Base-by-base conservation (phyloP, 306 rosid genomes). In the Corylus heterophylla region DNA sequence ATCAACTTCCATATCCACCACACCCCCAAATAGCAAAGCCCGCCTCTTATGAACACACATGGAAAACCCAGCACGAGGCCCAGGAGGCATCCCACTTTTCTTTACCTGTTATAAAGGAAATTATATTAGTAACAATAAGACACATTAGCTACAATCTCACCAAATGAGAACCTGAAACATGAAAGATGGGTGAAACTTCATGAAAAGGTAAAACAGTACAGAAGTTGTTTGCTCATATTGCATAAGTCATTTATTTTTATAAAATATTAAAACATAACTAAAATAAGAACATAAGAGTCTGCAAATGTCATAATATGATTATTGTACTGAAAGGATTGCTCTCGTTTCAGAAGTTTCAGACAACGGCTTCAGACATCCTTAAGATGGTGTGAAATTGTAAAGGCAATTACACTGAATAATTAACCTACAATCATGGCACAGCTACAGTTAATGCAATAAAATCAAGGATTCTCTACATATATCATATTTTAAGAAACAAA, bases 81-180 rank as follows among this genome's bases (percentile, higher is more conserved):
- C 97, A 54, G 98, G 98, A 73, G 98, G 99, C 98, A 95, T 95
- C 85, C 99, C 99, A 81, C 94, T 88, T 81, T 91, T 95, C 84
- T 93, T 95, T 68, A 93, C 98, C 99, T 95, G 75, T 71, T 72
- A 83, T 76, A 81, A 79, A 79, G 78, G 59, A 67, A 67, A 42
- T 67, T 14, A 37, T n/a, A 42, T 42, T 39, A 16, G 70, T n/a
- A 66, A 39, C 7, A 66, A 37, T 16, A 66, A 39, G 8, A 37
- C 45, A 37, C 71, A 66, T 66, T 39, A 37, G 71, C 14, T 39
- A 67, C 16, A 67, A 67, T 37, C 13, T 67, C 72, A 39, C 22
- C 51, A 42, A 67, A 67, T 39, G 72, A 67, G 51, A 39, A 42
- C 11, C 42, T 42, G 17, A 67, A 39, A 9, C 12, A 20, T 7